Percentiles rank a stretch among this genome's conserved stretches.
phyloP scores from a whole-genome alignment of 169 alveolate genomes.

The Eimeria tenella region DNA sequence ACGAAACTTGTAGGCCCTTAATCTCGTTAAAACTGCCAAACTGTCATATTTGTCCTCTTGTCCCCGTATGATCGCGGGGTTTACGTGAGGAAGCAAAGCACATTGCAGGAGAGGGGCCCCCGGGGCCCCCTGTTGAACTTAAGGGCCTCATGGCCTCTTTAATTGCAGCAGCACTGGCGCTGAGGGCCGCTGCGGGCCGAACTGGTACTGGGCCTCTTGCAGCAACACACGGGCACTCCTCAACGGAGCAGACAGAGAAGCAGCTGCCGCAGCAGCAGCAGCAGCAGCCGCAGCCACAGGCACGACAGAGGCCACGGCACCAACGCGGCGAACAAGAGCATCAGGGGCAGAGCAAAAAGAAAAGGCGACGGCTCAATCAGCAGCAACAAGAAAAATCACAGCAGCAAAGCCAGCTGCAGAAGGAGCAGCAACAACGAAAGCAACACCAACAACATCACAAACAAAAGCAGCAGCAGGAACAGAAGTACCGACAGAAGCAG shows the following conservation, averaged over 20 bases:
- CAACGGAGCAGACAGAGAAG: too few relatives aligned
- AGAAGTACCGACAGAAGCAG: background rate
- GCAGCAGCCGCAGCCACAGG: background rate
- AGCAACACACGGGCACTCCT: background rate
- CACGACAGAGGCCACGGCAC: background rate
- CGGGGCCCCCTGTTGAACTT: background rate
- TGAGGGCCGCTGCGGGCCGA: conserved; percentile 34
- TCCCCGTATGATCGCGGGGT: background rate
- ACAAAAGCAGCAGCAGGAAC: background rate
- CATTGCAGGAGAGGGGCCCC: background rate
- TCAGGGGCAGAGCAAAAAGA: background rate
- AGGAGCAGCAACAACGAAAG: background rate
- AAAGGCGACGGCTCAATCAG: background rate
- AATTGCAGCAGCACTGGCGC: conserved; percentile 43
- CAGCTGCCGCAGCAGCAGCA: conserved; percentile 3
- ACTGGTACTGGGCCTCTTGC: background rate
- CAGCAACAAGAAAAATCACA: background rate
- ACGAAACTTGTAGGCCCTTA: background rate
- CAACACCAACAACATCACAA: background rate
- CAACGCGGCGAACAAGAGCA: background rate
- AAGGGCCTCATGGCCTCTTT: conserved; percentile 23
- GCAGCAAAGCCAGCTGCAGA: conserved; percentile 27
- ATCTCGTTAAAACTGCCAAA: background rate
- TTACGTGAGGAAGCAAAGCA: background rate
- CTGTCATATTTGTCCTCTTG: too few relatives aligned